Conservation (phyloP, 345 rosid genomes). For the Turnera subulata region DNA sequence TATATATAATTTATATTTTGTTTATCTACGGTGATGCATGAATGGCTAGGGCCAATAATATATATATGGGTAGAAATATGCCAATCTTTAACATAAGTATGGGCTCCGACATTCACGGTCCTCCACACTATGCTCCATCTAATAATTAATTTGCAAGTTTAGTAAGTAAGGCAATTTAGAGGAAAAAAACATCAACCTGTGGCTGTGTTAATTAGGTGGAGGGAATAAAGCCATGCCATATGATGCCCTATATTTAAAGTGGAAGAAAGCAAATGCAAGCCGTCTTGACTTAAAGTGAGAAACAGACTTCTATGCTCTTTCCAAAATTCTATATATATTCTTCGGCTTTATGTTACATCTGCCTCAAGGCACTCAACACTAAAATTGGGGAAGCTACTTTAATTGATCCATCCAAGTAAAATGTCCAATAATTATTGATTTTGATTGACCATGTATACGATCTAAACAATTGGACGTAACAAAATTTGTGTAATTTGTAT, state of each 20-base stretch:
- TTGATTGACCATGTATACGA: no score
- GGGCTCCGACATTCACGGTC: slow-evolving; percentile 24
- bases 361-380: no score
- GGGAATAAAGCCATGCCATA: slow-evolving; percentile 38
- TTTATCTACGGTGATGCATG: neutral
- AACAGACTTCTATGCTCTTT: neutral
- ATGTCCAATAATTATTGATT: no score
- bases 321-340: neutral
- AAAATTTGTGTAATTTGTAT: no score
- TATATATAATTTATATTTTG: slow-evolving; percentile 5
- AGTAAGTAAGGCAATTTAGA: slow-evolving; percentile 17
- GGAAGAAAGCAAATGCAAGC: slow-evolving; percentile 38
- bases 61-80: neutral
- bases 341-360: no score
- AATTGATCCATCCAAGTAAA: no score
- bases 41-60: neutral
- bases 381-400: no score
- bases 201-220: slow-evolving; percentile 17
- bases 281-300: slow-evolving; percentile 17
- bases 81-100: no score
- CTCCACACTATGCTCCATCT: neutral
- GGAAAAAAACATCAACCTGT: no score
- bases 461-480: no score
- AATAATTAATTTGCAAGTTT: neutral
- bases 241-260: slow-evolving; percentile 32